Base-by-base conservation (phyloP, 495 filamentous ascomycete species). In the Annulohypoxylon maeteangense region DNA sequence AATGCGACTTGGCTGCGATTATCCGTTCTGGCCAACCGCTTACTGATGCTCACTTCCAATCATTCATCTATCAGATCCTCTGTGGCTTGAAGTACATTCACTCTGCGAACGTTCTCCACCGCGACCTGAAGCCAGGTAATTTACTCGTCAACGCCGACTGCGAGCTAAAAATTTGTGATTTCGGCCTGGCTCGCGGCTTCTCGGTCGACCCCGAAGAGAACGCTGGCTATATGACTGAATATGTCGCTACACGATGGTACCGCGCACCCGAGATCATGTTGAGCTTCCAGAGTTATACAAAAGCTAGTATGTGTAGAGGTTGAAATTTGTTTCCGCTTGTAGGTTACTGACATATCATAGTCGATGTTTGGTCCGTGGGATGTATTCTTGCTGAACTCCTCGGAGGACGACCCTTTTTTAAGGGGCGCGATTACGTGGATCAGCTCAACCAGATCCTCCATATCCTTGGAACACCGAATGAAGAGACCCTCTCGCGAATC, bases 261-360 rank as follows among this genome's bases (percentile, higher is more conserved):
- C 92, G 95, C 81, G 95, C 95, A 32, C 95, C 95, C 2, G 95
- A 99, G 79, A 99, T 99, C 76, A 99, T 98, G 95, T 85, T 99
- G 78, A 98, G 94, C 81, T 98, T 99, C 89, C 95, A 98, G 82
- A 97, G 95, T 82, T 99, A 99, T 79, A 99, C 96, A 71, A 98
- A 99, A 91, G 95, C 95, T 63, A 98, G 93, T 97, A 87, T 51
- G 93, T 93, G 7, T 20, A 51, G 11, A 23, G 8, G 12, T 14
- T 3, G 8, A n/a, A 11, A 12, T 4, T 20, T 38, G 2, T 16
- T 2, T 27, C 25, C 2, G 16, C 14, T 11, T 25, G 2, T 7
- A n/a, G 29, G 20, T 47, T 14, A 57, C 23, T 71, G 58, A 72
- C 50, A 27, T 40, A 25, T 61, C 27, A n/a, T 50, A 97, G 94